Conservation (phyloP, 805 yeast species). For the Candida taoyuanica region DNA sequence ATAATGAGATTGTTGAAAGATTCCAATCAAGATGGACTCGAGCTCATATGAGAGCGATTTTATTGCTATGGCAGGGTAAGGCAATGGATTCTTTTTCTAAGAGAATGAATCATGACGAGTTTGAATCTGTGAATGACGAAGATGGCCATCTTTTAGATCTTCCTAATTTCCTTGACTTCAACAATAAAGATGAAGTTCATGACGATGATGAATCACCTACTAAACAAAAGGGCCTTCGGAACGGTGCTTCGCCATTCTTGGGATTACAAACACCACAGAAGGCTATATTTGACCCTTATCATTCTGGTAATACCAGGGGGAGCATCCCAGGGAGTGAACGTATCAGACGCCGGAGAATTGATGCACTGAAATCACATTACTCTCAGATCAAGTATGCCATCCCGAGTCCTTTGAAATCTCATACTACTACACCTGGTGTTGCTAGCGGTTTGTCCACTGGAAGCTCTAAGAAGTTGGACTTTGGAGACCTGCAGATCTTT, state of each 20-base stretch:
- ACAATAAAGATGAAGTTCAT: slow-evolving; percentile 1
- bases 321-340: slow-evolving; percentile 36
- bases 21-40: slow-evolving; percentile 37
- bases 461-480: slow-evolving; percentile 11
- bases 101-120: background rate
- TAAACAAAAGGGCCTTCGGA: slow-evolving; percentile 4
- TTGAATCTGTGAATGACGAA: slow-evolving; percentile 1
- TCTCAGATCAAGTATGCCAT: slow-evolving; percentile 32
- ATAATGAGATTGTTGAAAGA: slow-evolving; percentile 29
- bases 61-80: slow-evolving; percentile 32
- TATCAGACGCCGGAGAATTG: slow-evolving; percentile 31
- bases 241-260: slow-evolving; percentile 6
- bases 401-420: slow-evolving; percentile 32
- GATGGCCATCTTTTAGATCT: slow-evolving; percentile 1
- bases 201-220: slow-evolving; percentile 25
- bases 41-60: slow-evolving; percentile 33
- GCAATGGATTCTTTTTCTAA: slow-evolving; percentile 1
- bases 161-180: background rate
- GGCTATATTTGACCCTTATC: slow-evolving; percentile 6
- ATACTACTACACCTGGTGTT: background rate
- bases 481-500: slow-evolving; percentile 9
- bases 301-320: slow-evolving; percentile 3
- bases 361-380: slow-evolving; percentile 33
- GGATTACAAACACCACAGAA: slow-evolving; percentile 23
- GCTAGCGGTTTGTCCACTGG: slow-evolving; percentile 1